Evolutionary conservation across 2,329 filamentous ascomycete species (phyloP).

Genomic region (Monosporascus sp.): DNA sequence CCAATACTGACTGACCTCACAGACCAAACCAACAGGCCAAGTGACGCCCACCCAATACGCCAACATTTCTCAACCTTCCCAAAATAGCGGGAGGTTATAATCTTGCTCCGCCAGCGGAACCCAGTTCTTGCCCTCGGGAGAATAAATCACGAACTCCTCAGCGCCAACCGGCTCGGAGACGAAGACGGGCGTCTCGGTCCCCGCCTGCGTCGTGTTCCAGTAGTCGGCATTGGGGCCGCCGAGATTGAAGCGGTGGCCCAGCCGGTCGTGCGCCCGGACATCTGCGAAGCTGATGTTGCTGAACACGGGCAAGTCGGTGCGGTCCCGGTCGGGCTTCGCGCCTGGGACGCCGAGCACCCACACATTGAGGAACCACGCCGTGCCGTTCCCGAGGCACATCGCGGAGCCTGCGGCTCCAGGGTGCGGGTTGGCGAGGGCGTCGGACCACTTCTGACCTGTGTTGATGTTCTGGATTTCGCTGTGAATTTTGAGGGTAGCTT

Average conservation of each 20-base stretch:
- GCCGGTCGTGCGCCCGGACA: neutral
- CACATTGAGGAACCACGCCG: neutral
- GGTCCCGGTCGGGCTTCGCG: neutral
- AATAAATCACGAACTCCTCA: neutral
- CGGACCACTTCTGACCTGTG: neutral
- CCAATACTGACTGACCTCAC: no score
- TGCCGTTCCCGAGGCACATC: neutral
- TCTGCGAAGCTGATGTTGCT: neutral
- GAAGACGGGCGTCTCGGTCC: neutral
- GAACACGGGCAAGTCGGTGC: neutral
- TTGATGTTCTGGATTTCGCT: neutral
- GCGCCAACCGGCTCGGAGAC: neutral
- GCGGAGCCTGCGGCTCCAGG: neutral
- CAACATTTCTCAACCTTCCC: no score
- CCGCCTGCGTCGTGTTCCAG: neutral
- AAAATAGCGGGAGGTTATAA: neutral
- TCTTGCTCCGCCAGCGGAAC: neutral
- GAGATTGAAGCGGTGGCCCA: neutral
- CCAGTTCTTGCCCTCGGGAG: neutral
- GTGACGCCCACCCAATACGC: no score
- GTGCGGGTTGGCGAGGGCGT: neutral
- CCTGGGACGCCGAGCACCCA: neutral
- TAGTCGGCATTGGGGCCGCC: neutral
- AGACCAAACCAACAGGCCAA: no score
- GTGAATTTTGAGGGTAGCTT: neutral